Evolutionary conservation across 2,329 filamentous ascomycete species (phyloP), one percentile per base, ranked within the genome.

Genomic region (Elsinoe ampelina): DNA sequence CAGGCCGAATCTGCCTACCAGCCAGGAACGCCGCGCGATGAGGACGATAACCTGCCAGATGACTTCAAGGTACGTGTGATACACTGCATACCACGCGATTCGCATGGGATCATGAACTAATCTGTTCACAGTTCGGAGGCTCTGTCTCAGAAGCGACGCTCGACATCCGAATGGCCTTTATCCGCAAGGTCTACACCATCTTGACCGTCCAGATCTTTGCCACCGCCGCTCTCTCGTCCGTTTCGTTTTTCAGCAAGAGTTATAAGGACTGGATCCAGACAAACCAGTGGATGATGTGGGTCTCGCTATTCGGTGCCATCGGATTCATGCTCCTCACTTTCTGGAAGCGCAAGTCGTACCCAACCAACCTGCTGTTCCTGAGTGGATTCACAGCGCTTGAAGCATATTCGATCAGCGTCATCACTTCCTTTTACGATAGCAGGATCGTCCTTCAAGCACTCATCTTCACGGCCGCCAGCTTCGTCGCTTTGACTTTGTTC

Each of bases 361-460:
- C 93, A 0, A 90, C 87, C 60, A 98, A 98, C 73, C 82, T 98
- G 2, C 76, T 95, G 58, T 97, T 98, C 80, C 84, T 98, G 57
- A 80, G 82, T 38, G 88, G 83, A 51, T 98, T 98, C 74, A 98
- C 93, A 5, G 79, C 87, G 3, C 79, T 95, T 63, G 93, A 98
- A 73, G 92, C 92, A 56, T 98, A 98, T 78, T 84, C 87, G 61
- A 86, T 98, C 71, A 89, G 86, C 62, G 89, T 97, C 63, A 85
- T 96, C 64, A 91, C 93, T 2, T 95, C 89, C 19, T 95, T 95
- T 73, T 96, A 93, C 75, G 78, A 92, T 59, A 83, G 84, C 17
- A 77, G 78, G 54, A 85, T 97, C 67, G 93, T 98, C 19, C 80
- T 98, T 48, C 86, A 95, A 72, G 93, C 93, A 13, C 85, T 95